phyloP scores from a whole-genome alignment of 331 rosid genomes.

The Dryas integrifolia region DNA sequence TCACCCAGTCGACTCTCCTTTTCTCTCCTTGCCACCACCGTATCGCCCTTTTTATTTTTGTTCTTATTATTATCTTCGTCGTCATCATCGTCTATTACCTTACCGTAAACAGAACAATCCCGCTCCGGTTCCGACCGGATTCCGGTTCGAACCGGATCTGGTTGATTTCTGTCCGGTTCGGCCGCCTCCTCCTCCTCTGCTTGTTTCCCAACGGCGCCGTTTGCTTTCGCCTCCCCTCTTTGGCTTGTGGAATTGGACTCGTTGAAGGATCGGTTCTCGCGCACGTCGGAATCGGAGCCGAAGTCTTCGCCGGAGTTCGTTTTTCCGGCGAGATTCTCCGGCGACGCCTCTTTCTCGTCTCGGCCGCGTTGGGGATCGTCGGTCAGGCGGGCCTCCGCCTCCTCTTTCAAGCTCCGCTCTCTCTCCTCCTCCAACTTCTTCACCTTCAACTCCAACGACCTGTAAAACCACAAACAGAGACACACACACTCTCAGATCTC shows the following conservation, averaged over 20 bases:
- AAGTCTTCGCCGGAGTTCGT: conserved; percentile 18
- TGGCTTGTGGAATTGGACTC: conserved; percentile 57
- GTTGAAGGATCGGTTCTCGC: conserved; percentile 51
- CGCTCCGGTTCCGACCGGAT: conserved; percentile 20
- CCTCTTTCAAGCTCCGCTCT: conserved; percentile 24
- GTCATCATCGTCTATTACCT: conserved; percentile 11
- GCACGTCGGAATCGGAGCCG: conserved; percentile 32
- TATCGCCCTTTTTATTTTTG: not conserved
- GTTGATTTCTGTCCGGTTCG: conserved; percentile 17
- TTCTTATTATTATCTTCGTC: not conserved
- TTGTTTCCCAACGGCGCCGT: conserved; percentile 26
- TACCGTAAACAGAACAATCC: conserved; percentile 21
- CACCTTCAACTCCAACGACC: conserved; percentile 57
- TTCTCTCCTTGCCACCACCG: not conserved
- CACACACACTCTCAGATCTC: conserved; percentile 40
- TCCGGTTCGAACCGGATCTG: conserved; percentile 29
- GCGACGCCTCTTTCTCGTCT: not conserved
- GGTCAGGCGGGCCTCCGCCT: not conserved
- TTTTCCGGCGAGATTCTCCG: conserved; percentile 23
- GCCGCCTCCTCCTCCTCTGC: conserved; percentile 10
- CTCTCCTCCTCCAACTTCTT: conserved; percentile 51
- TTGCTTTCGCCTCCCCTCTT: conserved; percentile 31
- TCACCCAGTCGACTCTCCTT: conserved; percentile 24
- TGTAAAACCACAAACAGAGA: conserved; percentile 27
- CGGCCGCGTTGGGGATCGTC: conserved; percentile 27